Conservation (phyloP, 202 grass and related monocot species). For the Cymbopogon flexuosus region DNA sequence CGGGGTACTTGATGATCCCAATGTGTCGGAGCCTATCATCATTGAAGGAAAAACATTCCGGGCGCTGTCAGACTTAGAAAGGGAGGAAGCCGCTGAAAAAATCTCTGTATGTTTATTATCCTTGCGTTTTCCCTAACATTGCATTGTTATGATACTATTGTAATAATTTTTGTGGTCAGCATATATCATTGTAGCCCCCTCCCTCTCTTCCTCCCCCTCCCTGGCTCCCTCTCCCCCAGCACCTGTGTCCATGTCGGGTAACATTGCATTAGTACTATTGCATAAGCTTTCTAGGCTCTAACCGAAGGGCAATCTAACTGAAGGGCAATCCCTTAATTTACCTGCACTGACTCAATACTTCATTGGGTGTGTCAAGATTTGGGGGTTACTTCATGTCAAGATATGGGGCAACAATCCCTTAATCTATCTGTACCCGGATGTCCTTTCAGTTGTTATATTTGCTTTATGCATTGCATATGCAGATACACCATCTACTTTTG, state of each 20-base stretch:
- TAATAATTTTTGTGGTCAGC: not conserved
- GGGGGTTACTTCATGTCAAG: not conserved
- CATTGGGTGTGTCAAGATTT: not conserved
- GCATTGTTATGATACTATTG: not conserved
- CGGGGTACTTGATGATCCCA: slow-evolving; percentile 79
- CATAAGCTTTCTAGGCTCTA: not conserved
- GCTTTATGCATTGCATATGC: not conserved
- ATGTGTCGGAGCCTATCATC: slow-evolving; percentile 57
- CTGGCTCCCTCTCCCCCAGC: not conserved
- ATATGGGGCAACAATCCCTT: not conserved
- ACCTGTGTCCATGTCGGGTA: not conserved
- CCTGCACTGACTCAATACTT: not conserved
- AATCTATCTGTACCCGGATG: not conserved
- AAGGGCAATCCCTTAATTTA: not conserved
- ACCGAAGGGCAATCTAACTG: not conserved
- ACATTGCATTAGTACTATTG: not conserved
- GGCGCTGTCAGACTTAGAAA: slow-evolving; percentile 53
- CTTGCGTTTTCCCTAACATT: not conserved
- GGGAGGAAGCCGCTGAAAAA: slow-evolving; percentile 61
- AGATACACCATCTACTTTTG: not conserved
- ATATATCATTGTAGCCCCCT: not conserved
- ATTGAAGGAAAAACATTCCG: slow-evolving; percentile 84
- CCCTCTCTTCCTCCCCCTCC: not conserved
- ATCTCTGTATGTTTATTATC: slow-evolving; percentile 60
- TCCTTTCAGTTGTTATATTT: not conserved